These are phyloP conservation scores for Trypanosoma theileri DNA, from an alignment of 208 protist genomes.

Conservation along the genomic window DNA sequence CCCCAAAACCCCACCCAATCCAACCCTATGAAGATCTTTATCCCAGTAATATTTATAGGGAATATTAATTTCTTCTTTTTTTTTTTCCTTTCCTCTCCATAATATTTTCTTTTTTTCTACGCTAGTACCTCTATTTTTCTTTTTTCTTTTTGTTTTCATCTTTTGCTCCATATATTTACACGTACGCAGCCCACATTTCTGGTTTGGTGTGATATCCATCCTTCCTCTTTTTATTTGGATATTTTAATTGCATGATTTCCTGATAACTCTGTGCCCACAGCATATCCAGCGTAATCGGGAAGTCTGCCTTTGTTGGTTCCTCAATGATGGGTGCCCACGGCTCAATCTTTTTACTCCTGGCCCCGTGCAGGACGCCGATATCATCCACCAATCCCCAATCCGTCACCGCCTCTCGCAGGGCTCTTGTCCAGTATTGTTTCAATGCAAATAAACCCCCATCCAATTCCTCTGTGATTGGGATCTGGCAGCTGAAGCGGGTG, in stretches of 20 bases:
- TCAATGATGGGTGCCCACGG: conserved; percentile 89
- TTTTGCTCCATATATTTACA: conserved; percentile 34
- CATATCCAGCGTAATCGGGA: conserved; percentile 90
- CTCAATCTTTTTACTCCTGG: conserved; percentile 84
- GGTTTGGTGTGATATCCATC: conserved; percentile 88
- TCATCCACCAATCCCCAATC: conserved; percentile 85
- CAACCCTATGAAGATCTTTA: no score
- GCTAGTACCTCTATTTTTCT: neutral
- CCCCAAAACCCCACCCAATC: no score
- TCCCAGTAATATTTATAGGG: neutral
- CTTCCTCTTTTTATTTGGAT: conserved; percentile 77
- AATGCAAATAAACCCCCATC: conserved; percentile 85
- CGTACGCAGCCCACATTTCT: conserved; percentile 79
- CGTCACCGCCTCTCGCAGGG: conserved; percentile 74
- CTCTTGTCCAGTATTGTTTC: conserved; percentile 83
- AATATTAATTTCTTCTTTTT: conserved; percentile 4
- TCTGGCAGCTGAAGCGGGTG: conserved; percentile 90
- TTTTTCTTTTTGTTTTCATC: neutral
- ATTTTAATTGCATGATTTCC: conserved; percentile 84
- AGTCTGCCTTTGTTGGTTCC: conserved; percentile 83
- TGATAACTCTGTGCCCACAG: conserved; percentile 87
- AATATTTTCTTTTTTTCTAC: conserved; percentile 24
- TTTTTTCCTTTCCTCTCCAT: no score
- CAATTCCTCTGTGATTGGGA: conserved; percentile 80
- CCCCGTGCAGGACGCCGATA: conserved; percentile 53